These are phyloP conservation scores for Boletales sp. DNA, from an alignment of 768 basidiomycete genomes.

Conservation along the genomic window DNA sequence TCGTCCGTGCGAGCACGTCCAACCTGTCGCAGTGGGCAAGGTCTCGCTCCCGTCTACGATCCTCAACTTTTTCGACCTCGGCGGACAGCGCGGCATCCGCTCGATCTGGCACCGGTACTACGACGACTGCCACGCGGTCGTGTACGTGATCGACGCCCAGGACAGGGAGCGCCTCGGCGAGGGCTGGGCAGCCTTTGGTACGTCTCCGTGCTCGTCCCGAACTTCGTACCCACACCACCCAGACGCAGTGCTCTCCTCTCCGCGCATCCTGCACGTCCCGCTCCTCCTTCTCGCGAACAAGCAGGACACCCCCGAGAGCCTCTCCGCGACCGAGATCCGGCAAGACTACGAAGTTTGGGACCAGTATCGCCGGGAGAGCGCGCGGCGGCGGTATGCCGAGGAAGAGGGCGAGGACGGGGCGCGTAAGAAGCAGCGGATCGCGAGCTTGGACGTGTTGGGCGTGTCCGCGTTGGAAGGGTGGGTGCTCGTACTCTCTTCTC, in stretches of 20 bases:
- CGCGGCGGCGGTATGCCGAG: conserved; percentile 50
- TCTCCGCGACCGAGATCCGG: conserved; percentile 88
- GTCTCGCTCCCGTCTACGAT: conserved; percentile 91
- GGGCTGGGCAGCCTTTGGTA: conserved; percentile 98
- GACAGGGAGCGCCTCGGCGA: conserved; percentile 87
- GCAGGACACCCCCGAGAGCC: conserved; percentile 77
- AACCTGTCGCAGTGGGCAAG: conserved; percentile 66
- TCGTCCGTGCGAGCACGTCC: not conserved
- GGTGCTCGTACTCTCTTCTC: conserved; percentile 11
- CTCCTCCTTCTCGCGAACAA: conserved; percentile 94
- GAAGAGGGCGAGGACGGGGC: conserved; percentile 45
- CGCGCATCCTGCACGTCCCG: conserved; percentile 87
- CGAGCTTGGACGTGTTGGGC: conserved; percentile 86
- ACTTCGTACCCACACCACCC: not conserved
- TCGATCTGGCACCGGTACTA: conserved; percentile 95
- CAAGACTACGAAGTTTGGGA: conserved; percentile 89
- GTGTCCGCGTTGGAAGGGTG: conserved; percentile 90
- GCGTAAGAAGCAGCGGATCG: conserved; percentile 52
- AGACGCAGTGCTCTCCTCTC: conserved; percentile 86
- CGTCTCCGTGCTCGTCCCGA: conserved; percentile 19
- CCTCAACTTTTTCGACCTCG: conserved; percentile 95
- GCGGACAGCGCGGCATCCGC: conserved; percentile 90
- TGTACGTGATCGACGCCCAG: conserved; percentile 91
- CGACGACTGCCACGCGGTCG: conserved; percentile 95
- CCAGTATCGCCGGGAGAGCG: conserved; percentile 68